Percentiles rank a stretch among this genome's conserved stretches.
Evolutionary conservation across 768 basidiomycete genomes (phyloP).

Genomic region (Termitomyces heimii): DNA sequence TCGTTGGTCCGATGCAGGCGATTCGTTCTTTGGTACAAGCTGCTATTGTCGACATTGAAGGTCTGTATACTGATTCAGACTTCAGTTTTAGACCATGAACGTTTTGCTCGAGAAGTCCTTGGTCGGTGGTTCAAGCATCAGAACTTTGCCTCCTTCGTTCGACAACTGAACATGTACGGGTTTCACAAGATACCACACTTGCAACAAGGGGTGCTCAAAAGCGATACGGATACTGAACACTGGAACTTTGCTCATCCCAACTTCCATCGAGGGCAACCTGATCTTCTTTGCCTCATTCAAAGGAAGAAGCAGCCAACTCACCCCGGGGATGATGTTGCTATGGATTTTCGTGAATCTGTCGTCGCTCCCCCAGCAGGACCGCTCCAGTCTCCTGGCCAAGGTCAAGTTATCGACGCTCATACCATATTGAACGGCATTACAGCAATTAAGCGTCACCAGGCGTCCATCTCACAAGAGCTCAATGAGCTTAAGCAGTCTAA

Average conservation of each 20-base stretch:
- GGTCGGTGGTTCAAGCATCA: slow-evolving; percentile 97
- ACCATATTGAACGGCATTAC: slow-evolving; percentile 77
- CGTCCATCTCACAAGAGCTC: slow-evolving; percentile 84
- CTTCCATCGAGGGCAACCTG: slow-evolving; percentile 86
- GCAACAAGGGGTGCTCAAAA: slow-evolving; percentile 87
- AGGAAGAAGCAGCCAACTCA: slow-evolving; percentile 68
- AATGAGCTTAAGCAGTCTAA: slow-evolving; percentile 86
- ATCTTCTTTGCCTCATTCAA: slow-evolving; percentile 81
- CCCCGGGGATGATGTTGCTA: slow-evolving; percentile 26
- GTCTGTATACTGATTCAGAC: background rate
- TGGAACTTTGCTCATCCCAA: slow-evolving; percentile 92
- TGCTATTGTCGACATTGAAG: background rate
- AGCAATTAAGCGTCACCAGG: slow-evolving; percentile 88
- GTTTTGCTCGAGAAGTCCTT: slow-evolving; percentile 83
- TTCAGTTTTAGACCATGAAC: slow-evolving; percentile 88
- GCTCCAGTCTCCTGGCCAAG: slow-evolving; percentile 30
- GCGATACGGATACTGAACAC: slow-evolving; percentile 74
- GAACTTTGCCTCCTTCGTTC: slow-evolving; percentile 89
- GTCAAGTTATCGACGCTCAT: slow-evolving; percentile 68
- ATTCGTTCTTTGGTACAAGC: slow-evolving; percentile 80
- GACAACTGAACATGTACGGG: slow-evolving; percentile 95
- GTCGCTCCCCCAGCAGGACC: slow-evolving; percentile 10
- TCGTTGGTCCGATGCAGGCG: slow-evolving; percentile 86
- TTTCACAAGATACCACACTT: slow-evolving; percentile 95
- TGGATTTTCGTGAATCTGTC: slow-evolving; percentile 26